Conservation (phyloP, 148 eudicot species). For the Fagopyrum tataricum region DNA sequence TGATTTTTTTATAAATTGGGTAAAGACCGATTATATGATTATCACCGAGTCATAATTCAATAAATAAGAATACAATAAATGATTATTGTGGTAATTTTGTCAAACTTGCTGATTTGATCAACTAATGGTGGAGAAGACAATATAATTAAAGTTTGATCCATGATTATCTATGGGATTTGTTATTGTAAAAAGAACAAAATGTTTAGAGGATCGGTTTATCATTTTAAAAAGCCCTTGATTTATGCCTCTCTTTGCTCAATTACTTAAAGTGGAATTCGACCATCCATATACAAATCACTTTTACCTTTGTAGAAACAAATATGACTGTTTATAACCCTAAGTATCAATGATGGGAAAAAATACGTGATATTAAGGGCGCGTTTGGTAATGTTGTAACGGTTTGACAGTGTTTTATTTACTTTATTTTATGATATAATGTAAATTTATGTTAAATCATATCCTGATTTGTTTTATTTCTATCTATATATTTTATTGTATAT, state of each 20-base stretch:
- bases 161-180: not conserved
- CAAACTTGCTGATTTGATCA: not conserved
- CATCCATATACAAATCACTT: not conserved
- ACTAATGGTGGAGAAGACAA: not conserved
- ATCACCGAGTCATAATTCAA: not conserved
- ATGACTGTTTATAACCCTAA: not conserved
- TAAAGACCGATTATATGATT: too few species aligned
- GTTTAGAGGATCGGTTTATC: too few species aligned
- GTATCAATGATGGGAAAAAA: not conserved
- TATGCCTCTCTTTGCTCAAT: not conserved
- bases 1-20: too few species aligned
- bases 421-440: too few species aligned
- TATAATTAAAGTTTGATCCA: not conserved
- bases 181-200: not conserved
- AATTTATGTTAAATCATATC: too few species aligned
- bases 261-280: not conserved
- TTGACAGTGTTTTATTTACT: too few species aligned
- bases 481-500: too few species aligned
- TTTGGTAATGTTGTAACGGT: too few species aligned
- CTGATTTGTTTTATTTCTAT: too few species aligned
- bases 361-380: too few species aligned
- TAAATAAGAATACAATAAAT: not conserved
- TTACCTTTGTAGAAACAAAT: not conserved
- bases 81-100: not conserved
- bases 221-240: not conserved